phyloP scores from a whole-genome alignment of 2,329 filamentous ascomycete genomes.

The Monilinia fructigena region DNA sequence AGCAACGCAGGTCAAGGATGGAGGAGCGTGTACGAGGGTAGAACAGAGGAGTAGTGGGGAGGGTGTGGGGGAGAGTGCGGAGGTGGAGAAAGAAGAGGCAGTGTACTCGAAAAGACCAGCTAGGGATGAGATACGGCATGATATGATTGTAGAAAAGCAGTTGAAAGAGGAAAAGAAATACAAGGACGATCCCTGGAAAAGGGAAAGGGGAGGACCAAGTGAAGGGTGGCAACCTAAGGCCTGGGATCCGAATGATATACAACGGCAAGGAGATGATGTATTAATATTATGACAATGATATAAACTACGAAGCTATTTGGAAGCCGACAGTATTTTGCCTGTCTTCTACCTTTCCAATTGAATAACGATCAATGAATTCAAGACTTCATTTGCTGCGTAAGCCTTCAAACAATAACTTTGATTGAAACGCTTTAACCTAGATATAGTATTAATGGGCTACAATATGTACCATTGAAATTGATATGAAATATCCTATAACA shows the following conservation, averaged over 20 bases:
- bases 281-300: neutral
- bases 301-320: neutral
- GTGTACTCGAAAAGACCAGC: neutral
- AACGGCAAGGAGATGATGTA: constrained; percentile 3
- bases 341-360: neutral
- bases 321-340: neutral
- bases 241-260: constrained; percentile 23
- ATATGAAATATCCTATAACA: neutral
- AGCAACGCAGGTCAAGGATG: neutral
- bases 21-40: neutral
- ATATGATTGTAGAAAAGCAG: constrained; percentile 12
- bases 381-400: neutral
- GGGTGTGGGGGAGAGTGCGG: constrained; percentile 13
- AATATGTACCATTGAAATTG: neutral
- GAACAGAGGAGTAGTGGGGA: constrained; percentile 1
- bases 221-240: constrained; percentile 54
- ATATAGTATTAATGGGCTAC: neutral
- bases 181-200: constrained; percentile 56
- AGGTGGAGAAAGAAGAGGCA: constrained; percentile 21
- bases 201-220: constrained; percentile 53
- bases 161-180: constrained; percentile 27
- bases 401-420: neutral
- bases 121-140: constrained; percentile 11
- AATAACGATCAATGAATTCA: neutral
- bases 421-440: neutral